Percentiles rank a stretch among this genome's conserved stretches.
phyloP scores from a whole-genome alignment of 2,329 filamentous ascomycete species.

The Nemania bipapillata region DNA sequence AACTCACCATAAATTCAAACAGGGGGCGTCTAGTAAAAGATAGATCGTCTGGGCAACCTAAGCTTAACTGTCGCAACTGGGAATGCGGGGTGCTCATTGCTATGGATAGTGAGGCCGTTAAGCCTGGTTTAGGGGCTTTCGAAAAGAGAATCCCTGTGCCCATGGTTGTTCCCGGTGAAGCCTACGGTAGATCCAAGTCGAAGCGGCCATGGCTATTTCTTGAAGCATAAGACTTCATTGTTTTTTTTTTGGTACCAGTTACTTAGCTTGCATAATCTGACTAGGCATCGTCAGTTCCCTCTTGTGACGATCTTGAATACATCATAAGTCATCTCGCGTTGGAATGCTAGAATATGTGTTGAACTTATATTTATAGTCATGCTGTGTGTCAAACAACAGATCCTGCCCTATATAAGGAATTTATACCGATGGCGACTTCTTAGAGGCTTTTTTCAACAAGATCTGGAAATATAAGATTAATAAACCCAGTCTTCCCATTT shows the following conservation, averaged over 20 bases:
- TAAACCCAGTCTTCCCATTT: neutral
- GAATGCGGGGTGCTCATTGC: constrained; percentile 89
- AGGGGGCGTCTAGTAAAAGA: constrained; percentile 84
- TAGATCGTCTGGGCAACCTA: constrained; percentile 71
- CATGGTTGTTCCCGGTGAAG: constrained; percentile 55
- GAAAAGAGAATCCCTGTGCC: constrained; percentile 56
- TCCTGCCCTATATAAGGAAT: neutral
- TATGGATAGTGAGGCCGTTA: constrained; percentile 52
- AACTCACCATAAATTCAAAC: constrained; percentile 18
- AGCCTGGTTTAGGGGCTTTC: constrained; percentile 48
- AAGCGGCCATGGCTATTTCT: constrained; percentile 51
- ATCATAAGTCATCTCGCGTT: neutral
- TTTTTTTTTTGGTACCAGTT: neutral
- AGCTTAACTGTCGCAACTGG: constrained; percentile 90
- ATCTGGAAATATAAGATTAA: neutral
- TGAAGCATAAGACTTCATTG: constrained; percentile 37
- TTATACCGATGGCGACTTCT: neutral
- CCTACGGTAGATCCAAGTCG: constrained; percentile 45
- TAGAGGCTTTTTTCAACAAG: neutral
- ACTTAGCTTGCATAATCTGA: neutral
- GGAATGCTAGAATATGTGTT: neutral
- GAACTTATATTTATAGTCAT: neutral
- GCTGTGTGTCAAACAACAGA: neutral
- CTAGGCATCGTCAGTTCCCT: neutral
- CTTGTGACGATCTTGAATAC: neutral